phyloP scores from a whole-genome alignment of 1,284 basidiomycete genomes.

The Lignosus rhinocerotis region DNA sequence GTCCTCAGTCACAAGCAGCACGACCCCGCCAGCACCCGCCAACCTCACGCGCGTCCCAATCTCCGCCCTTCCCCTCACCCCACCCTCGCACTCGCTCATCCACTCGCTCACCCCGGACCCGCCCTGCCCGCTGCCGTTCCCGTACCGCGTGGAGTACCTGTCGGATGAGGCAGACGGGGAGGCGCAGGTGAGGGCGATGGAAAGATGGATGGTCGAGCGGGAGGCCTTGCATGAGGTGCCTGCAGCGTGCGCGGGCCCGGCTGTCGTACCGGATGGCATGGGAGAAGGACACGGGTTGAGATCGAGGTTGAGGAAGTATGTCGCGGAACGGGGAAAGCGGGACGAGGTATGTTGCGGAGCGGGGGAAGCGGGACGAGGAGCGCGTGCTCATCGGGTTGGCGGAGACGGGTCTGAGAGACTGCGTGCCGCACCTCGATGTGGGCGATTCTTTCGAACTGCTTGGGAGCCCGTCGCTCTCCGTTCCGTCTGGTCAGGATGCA shows the following conservation, averaged over 20 bases:
- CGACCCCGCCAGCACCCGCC: neutral
- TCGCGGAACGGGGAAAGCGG: slow-evolving; percentile 44
- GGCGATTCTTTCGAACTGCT: slow-evolving; percentile 77
- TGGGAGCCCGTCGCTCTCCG: slow-evolving; percentile 51
- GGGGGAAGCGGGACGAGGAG: slow-evolving; percentile 50
- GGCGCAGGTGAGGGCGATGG: slow-evolving; percentile 58
- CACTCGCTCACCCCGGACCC: slow-evolving; percentile 74
- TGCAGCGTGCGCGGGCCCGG: neutral
- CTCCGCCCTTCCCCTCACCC: slow-evolving; percentile 67
- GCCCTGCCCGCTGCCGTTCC: slow-evolving; percentile 85
- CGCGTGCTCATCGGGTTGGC: slow-evolving; percentile 73
- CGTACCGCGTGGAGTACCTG: slow-evolving; percentile 72
- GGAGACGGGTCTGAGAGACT: slow-evolving; percentile 67
- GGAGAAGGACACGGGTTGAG: neutral
- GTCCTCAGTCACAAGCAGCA: neutral
- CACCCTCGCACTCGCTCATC: slow-evolving; percentile 57
- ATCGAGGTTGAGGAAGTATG: slow-evolving; percentile 42
- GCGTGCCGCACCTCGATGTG: slow-evolving; percentile 84
- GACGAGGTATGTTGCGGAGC: slow-evolving; percentile 52
- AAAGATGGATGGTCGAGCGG: slow-evolving; percentile 66
- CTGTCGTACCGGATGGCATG: neutral
- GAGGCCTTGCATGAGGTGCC: slow-evolving; percentile 52
- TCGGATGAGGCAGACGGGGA: slow-evolving; percentile 43
- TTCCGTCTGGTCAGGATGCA: slow-evolving; percentile 17
- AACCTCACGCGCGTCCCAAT: slow-evolving; percentile 40